Percentiles rank a stretch among this genome's conserved stretches.
Evolutionary conservation across 2,329 filamentous ascomycete genomes (phyloP).

Genomic region (Teratosphaeria destructans): DNA sequence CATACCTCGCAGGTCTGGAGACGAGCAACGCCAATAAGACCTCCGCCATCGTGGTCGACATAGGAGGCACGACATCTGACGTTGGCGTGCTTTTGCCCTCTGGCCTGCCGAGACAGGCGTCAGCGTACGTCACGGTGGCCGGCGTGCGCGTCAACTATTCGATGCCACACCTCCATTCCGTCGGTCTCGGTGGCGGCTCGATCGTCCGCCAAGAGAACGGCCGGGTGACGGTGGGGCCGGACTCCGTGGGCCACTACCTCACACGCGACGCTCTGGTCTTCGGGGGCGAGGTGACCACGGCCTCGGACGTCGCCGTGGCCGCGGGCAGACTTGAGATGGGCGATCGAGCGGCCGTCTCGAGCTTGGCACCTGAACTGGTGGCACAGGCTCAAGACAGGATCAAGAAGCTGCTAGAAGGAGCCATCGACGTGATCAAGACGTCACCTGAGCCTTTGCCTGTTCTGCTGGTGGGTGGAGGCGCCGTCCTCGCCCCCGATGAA

Average conservation of each 20-base stretch:
- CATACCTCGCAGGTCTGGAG: conserved; percentile 41
- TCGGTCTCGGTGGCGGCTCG: conserved; percentile 48
- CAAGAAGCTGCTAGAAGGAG: conserved; percentile 39
- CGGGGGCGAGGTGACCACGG: conserved; percentile 43
- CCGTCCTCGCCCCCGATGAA: conserved; percentile 39
- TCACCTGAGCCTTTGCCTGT: conserved; percentile 43
- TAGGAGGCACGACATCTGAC: conserved; percentile 57
- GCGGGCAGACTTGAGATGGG: conserved; percentile 18
- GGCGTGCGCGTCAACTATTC: conserved; percentile 48
- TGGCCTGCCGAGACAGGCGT: conserved; percentile 51
- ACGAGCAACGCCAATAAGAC: conserved; percentile 14
- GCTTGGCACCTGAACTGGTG: conserved; percentile 9
- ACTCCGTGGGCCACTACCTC: conserved; percentile 45
- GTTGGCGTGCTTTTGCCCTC: conserved; percentile 49
- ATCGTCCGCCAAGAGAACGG: conserved; percentile 26
- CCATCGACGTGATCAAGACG: conserved; percentile 48
- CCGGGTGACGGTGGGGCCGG: conserved; percentile 42
- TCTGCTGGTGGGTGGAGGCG: conserved; percentile 49
- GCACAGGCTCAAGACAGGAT: conserved; percentile 27
- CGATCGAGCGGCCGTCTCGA: conserved; percentile 11
- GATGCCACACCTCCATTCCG: conserved; percentile 39
- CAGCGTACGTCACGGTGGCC: conserved; percentile 50
- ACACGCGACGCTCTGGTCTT: conserved; percentile 41
- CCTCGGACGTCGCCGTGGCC: conserved; percentile 42
- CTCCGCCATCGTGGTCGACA: conserved; percentile 48